A percentile compares a stretch with the other conserved stretches of the same genome.
Evolutionary conservation across 1,139 yeast species (phyloP).

Genomic region (Groenewaldozyma auringiensis): DNA sequence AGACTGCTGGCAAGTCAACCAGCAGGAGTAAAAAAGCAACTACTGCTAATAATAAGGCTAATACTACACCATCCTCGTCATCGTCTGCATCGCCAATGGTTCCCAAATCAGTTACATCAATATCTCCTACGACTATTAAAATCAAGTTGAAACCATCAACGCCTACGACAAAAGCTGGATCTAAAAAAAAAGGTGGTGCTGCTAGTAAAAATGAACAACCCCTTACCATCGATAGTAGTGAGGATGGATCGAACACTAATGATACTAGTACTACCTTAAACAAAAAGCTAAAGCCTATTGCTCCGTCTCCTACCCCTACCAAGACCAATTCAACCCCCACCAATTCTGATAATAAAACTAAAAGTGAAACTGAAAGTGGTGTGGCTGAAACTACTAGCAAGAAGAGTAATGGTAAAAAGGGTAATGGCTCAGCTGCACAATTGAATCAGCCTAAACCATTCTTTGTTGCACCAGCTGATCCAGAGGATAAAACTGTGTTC

Average conservation of each 20-base stretch:
- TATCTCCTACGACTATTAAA: not conserved
- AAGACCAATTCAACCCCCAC: too few species aligned
- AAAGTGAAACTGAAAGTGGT: too few species aligned
- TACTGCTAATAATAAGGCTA: not conserved
- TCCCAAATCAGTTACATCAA: not conserved
- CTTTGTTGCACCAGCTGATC: not conserved
- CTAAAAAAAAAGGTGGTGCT: not conserved
- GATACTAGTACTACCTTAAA: not conserved
- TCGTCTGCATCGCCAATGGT: not conserved
- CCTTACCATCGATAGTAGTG: too few species aligned
- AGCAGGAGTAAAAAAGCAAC: too few species aligned
- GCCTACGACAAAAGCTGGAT: not conserved
- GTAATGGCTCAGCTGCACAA: too few species aligned
- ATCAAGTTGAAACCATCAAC: not conserved
- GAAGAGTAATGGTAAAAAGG: too few species aligned
- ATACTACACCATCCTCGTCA: not conserved
- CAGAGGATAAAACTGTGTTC: not conserved
- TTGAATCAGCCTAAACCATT: too few species aligned
- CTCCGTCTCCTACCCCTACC: not conserved
- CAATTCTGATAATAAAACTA: too few species aligned
- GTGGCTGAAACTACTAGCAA: too few species aligned
- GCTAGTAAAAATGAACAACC: not conserved
- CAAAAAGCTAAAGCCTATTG: not conserved
- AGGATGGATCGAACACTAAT: not conserved
- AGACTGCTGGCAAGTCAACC: not conserved